These are phyloP conservation scores for Kuraishia floccosa DNA, from an alignment of 805 yeast species.

Conservation along the genomic window DNA sequence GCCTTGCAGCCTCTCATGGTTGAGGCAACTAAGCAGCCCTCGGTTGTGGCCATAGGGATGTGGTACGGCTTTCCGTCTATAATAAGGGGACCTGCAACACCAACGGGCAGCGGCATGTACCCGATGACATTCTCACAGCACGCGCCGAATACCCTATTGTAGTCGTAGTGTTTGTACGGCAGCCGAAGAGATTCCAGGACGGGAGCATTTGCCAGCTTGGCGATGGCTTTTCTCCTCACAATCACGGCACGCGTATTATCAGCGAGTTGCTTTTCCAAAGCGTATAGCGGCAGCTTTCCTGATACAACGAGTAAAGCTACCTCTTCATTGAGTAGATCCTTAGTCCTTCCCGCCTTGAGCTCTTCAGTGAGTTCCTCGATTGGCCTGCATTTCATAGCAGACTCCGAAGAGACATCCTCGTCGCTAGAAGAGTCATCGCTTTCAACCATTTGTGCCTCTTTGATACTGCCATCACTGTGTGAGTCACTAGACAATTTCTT, in stretches of 20 bases:
- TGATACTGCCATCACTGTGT: constrained; percentile 10
- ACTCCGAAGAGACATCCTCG: constrained; percentile 17
- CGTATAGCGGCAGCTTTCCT: constrained; percentile 85
- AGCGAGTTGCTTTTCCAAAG: constrained; percentile 83
- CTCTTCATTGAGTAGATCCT: constrained; percentile 60
- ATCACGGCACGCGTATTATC: constrained; percentile 89
- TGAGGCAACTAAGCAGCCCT: constrained; percentile 97
- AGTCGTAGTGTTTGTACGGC: constrained; percentile 80
- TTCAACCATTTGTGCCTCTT: constrained; percentile 22
- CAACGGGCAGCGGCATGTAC: constrained; percentile 91
- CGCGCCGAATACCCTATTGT: constrained; percentile 94
- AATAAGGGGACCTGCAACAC: constrained; percentile 93
- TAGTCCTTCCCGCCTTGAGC: constrained; percentile 62
- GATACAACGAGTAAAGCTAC: constrained; percentile 55
- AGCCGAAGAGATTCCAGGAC: constrained; percentile 58
- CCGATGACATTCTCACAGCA: constrained; percentile 99
- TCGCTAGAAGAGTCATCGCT: constrained; percentile 10
- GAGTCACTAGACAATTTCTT: constrained; percentile 5
- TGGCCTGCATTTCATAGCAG: constrained; percentile 22
- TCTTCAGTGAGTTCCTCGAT: constrained; percentile 52
- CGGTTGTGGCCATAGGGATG: constrained; percentile 99
- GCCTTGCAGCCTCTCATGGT: constrained; percentile 99
- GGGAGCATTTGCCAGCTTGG: constrained; percentile 73
- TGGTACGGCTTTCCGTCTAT: constrained; percentile 84
- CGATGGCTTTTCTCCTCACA: constrained; percentile 88